Evolutionary conservation across 108 stramenopile species (phyloP), one percentile per base, ranked within the genome.

Genomic region (Schizochytrium sp.): DNA sequence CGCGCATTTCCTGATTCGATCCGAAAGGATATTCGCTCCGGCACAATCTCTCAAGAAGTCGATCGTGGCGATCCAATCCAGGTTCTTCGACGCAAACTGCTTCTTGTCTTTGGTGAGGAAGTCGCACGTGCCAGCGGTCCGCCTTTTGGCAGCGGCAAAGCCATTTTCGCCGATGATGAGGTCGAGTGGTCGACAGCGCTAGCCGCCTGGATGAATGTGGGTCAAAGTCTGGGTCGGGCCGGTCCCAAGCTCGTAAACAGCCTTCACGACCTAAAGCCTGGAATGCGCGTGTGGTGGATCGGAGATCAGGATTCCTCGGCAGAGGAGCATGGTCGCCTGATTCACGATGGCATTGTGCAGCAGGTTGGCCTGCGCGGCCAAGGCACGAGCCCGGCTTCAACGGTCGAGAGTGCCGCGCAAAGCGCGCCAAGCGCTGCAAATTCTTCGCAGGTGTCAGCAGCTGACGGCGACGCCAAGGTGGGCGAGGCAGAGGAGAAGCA

Each of bases 1-100:
- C 76, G 76, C 12, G 76, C 76, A 0, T 83, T 83, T 83, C 76
- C 76, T 28, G 76, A 34, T 23, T 83, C 76, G 10, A 83, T 83
- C 51, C 45, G 76, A 2, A 47, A 53, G 19, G 76, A 83, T 12
- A 83, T 83, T 34, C 76, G 76, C 19, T 83, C 76, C 0, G 76
- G 76, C 0, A 83, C 76, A 6, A 83, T 83, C 0, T 83, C 76
- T 6, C 76, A 83, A 53, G 76, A 83, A 23, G 28, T 83, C 19
- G 76, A 83, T 23, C 76, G 16, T 1, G 76, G 76, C 6, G 76
- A 83, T 4, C 76, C 76, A 4, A 83, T 83, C 23, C 76, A 83
- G 51, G 76, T 83, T 12, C 51, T 83, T 12, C 45, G 76, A 47
- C 76, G 76, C 45, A 83, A 83, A 23, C 51, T 83, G 48, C 76